Evolutionary conservation across 1,139 yeast species (phyloP).

Genomic region (Diutina scorzettiae): DNA sequence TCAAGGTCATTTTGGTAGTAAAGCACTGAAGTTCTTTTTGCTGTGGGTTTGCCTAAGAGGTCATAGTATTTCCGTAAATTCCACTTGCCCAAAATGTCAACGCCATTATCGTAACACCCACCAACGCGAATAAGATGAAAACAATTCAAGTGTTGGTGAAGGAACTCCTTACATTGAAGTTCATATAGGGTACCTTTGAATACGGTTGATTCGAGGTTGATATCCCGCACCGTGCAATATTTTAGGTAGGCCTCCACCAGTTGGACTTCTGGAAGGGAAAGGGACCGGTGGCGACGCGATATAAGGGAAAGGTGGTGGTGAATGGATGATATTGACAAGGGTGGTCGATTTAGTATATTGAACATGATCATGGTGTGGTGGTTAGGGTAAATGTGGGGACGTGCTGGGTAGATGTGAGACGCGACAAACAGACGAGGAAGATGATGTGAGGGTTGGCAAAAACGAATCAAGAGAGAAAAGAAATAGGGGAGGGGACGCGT

Average conservation of each 20-base stretch:
- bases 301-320: neutral
- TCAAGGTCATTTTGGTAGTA: neutral
- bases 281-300: neutral
- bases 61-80: constrained; percentile 21
- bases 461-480: no score
- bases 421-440: no score
- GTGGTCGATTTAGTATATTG: neutral
- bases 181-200: constrained; percentile 68
- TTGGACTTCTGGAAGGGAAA: neutral
- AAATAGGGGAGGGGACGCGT: no score
- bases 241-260: constrained; percentile 18
- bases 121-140: constrained; percentile 36
- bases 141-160: constrained; percentile 29
- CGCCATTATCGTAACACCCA: constrained; percentile 64
- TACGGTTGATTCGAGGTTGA: constrained; percentile 11
- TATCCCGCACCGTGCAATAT: constrained; percentile 16
- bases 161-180: constrained; percentile 36
- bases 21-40: neutral
- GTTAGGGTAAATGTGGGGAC: neutral
- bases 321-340: neutral
- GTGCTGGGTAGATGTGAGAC: no score
- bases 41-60: neutral
- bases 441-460: no score
- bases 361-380: neutral
- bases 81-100: constrained; percentile 59